Conservation (phyloP, 345 rosid genomes). For the Murraya koenigii region DNA sequence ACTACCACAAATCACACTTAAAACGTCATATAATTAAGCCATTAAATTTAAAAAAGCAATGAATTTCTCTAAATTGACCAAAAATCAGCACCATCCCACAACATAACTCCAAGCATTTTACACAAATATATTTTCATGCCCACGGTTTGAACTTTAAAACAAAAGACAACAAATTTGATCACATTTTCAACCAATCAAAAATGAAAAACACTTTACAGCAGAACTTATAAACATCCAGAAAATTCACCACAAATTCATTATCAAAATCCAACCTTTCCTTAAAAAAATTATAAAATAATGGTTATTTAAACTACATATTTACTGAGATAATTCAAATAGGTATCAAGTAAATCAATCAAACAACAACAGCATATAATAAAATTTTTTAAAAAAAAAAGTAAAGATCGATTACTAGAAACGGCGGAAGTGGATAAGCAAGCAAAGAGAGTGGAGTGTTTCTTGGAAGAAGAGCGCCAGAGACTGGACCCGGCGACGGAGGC, state of each 20-base stretch:
- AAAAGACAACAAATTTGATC: background rate
- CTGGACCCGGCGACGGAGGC: conserved; percentile 33
- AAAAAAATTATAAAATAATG: too few species aligned
- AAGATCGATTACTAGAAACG: conserved; percentile 29
- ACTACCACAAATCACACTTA: background rate
- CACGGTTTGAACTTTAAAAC: background rate
- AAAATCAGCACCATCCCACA: background rate
- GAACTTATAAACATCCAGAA: background rate
- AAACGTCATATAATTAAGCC: background rate
- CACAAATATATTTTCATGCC: background rate
- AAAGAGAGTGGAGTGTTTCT: conserved; percentile 29
- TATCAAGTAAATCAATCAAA: background rate
- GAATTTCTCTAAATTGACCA: background rate
- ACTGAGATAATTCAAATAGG: background rate
- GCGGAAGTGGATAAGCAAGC: conserved; percentile 44
- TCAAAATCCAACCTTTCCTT: background rate
- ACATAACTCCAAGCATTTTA: background rate
- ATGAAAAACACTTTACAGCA: background rate
- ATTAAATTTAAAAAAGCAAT: background rate
- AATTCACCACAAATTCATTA: background rate
- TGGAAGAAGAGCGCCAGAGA: conserved; percentile 32
- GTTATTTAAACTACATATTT: background rate
- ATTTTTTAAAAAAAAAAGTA: background rate
- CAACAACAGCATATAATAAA: background rate
- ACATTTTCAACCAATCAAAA: background rate